A percentile compares a stretch with the other conserved stretches of the same genome.
These are phyloP conservation scores for Calonectria hongkongensis DNA, from an alignment of 2,329 filamentous ascomycete genomes.

Conservation along the genomic window DNA sequence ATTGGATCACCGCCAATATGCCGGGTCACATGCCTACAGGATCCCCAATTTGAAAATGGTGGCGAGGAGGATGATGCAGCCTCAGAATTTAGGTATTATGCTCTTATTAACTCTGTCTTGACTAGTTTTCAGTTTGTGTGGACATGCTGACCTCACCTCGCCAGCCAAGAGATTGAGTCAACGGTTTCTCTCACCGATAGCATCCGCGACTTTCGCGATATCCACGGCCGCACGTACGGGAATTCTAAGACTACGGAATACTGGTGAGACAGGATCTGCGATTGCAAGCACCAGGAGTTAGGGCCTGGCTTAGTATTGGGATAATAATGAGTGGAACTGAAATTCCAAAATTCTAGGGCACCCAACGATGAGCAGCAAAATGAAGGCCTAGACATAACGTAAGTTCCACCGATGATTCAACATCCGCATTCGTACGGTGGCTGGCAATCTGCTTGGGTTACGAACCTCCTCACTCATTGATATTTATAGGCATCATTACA, in stretches of 20 bases:
- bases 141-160: slow-evolving; percentile 14
- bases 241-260: slow-evolving; percentile 48
- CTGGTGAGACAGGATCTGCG: slow-evolving; percentile 35
- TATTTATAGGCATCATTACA: slow-evolving; percentile 42
- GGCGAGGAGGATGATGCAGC: slow-evolving; percentile 34
- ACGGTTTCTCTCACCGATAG: slow-evolving; percentile 46
- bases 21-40: slow-evolving; percentile 31
- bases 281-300: not conserved
- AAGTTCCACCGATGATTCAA: slow-evolving; percentile 27
- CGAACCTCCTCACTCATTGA: slow-evolving; percentile 6
- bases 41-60: slow-evolving; percentile 42
- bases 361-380: slow-evolving; percentile 44
- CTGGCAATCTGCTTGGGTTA: slow-evolving; percentile 7
- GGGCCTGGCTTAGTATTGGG: not conserved
- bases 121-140: not conserved
- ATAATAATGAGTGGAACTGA: slow-evolving; percentile 27
- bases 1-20: slow-evolving; percentile 30
- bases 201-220: slow-evolving; percentile 46
- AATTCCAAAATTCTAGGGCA: slow-evolving; percentile 34
- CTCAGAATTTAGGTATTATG: slow-evolving; percentile 40
- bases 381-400: slow-evolving; percentile 47
- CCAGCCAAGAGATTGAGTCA: slow-evolving; percentile 41
- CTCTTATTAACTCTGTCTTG: not conserved
- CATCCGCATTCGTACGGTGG: not conserved
- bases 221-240: slow-evolving; percentile 46